Conservation (phyloP, 2,329 filamentous ascomycete genomes). For the Blumeriella jaapii region DNA sequence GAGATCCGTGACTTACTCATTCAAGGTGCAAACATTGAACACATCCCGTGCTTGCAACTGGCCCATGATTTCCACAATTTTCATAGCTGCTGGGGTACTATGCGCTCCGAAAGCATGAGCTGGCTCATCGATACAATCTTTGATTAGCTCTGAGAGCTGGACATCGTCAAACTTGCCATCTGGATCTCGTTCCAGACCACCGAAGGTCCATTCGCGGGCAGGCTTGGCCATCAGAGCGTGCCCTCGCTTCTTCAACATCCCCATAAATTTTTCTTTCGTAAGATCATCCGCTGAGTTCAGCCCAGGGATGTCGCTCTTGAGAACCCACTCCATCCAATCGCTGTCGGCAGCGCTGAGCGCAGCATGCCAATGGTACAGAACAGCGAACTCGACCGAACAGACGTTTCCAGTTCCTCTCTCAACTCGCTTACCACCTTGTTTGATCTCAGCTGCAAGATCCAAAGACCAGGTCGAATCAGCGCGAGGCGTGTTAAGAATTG, state of each 20-base stretch:
- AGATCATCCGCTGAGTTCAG: slow-evolving; percentile 33
- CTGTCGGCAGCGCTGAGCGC: slow-evolving; percentile 34
- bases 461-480: slow-evolving; percentile 36
- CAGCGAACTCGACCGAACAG: slow-evolving; percentile 35
- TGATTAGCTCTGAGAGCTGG: slow-evolving; percentile 34
- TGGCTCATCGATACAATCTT: slow-evolving; percentile 35
- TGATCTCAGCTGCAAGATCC: slow-evolving; percentile 35
- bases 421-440: slow-evolving; percentile 29
- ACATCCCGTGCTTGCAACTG: slow-evolving; percentile 34
- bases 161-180: slow-evolving; percentile 34
- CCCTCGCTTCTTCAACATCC: slow-evolving; percentile 31
- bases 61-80: slow-evolving; percentile 37
- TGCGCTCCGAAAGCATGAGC: slow-evolving; percentile 41
- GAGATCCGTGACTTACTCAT: slow-evolving; percentile 30
- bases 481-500: slow-evolving; percentile 35
- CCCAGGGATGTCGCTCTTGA: slow-evolving; percentile 28
- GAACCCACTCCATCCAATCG: slow-evolving; percentile 34
- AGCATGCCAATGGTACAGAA: slow-evolving; percentile 37
- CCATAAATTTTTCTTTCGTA: slow-evolving; percentile 31
- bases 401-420: slow-evolving; percentile 34
- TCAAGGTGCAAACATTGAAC: slow-evolving; percentile 41
- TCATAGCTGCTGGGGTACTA: slow-evolving; percentile 35
- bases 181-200: slow-evolving; percentile 29
- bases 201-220: slow-evolving; percentile 33
- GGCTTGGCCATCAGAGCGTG: slow-evolving; percentile 27